Percentiles rank a stretch among this genome's conserved stretches.
These are phyloP conservation scores for Neurospora terricola DNA, from an alignment of 495 filamentous ascomycete genomes.

Conservation along the genomic window DNA sequence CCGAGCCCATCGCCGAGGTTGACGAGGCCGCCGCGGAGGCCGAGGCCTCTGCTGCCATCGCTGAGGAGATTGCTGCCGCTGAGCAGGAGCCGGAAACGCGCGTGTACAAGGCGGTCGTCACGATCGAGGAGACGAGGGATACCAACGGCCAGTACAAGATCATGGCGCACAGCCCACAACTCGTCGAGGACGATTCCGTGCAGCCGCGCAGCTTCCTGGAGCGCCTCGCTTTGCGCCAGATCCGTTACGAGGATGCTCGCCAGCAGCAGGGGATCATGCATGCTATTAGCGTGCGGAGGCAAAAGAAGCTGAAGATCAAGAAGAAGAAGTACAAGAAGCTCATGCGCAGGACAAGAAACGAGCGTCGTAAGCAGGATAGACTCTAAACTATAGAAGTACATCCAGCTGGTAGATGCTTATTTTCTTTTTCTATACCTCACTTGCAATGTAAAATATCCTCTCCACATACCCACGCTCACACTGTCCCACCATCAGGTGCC, in stretches of 20 bases:
- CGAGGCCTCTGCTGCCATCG: conserved; percentile 17
- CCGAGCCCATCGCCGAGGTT: conserved; percentile 47
- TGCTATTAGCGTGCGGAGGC: conserved; percentile 77
- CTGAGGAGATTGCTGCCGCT: conserved; percentile 24
- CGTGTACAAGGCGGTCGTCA: conserved; percentile 69
- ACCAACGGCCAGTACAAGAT: conserved; percentile 55
- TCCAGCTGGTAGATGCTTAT: background rate
- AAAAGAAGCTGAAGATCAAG: conserved; percentile 95
- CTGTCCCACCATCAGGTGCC: background rate
- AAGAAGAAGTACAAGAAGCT: conserved; percentile 99
- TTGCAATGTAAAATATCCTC: background rate
- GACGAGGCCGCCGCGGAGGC: conserved; percentile 30
- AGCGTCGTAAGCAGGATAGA: conserved; percentile 77
- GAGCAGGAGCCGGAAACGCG: conserved; percentile 38
- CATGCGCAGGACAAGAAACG: conserved; percentile 79
- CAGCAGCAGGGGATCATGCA: conserved; percentile 35
- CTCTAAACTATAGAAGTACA: conserved; percentile 19
- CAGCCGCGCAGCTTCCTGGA: conserved; percentile 37
- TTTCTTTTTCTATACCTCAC: conserved; percentile 2
- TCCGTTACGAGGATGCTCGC: conserved; percentile 36
- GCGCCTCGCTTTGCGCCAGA: conserved; percentile 40
- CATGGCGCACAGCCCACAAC: conserved; percentile 38
- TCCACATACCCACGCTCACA: background rate
- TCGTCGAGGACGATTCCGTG: conserved; percentile 31
- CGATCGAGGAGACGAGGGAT: conserved; percentile 67